phyloP scores from a whole-genome alignment of 306 rosid genomes.

The Mimosa pudica region DNA sequence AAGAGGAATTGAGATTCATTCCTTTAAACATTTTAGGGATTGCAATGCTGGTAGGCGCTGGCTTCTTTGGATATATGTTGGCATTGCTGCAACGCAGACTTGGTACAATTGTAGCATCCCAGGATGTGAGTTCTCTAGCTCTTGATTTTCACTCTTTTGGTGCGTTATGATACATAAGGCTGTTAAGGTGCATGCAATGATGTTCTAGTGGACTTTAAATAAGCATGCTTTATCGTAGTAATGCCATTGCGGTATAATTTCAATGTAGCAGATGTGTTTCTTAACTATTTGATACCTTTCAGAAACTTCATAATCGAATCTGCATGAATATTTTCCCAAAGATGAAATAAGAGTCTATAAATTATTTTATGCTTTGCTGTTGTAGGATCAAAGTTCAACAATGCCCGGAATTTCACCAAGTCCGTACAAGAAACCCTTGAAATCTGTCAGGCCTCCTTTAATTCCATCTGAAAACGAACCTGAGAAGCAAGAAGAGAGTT shows the following conservation, averaged over 20 bases:
- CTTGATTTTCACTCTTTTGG: slow-evolving; percentile 27
- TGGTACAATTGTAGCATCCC: slow-evolving; percentile 63
- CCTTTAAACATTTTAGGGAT: slow-evolving; percentile 54
- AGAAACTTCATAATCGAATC: slow-evolving; percentile 6
- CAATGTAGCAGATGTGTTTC: slow-evolving; percentile 12
- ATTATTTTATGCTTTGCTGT: slow-evolving; percentile 35
- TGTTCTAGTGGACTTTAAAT: slow-evolving; percentile 9
- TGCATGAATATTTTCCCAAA: neutral
- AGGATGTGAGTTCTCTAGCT: slow-evolving; percentile 57
- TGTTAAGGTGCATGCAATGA: neutral
- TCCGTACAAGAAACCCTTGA: slow-evolving; percentile 68
- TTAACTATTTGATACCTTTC: neutral
- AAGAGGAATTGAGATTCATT: slow-evolving; percentile 31
- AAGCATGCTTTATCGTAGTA: slow-evolving; percentile 14
- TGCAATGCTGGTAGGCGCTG: slow-evolving; percentile 80
- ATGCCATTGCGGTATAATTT: neutral
- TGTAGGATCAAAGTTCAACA: slow-evolving; percentile 54
- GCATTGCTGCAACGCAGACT: slow-evolving; percentile 85
- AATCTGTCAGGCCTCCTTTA: slow-evolving; percentile 75
- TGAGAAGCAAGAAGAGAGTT: slow-evolving; percentile 82
- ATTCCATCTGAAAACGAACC: slow-evolving; percentile 72
- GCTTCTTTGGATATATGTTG: slow-evolving; percentile 89
- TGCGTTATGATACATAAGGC: slow-evolving; percentile 16
- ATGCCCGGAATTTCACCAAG: slow-evolving; percentile 44
- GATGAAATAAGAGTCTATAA: slow-evolving; percentile 10